Evolutionary conservation across 2,329 filamentous ascomycete species (phyloP), one percentile per base, ranked within the genome.

Genomic region (Zasmidium citrigriseum): DNA sequence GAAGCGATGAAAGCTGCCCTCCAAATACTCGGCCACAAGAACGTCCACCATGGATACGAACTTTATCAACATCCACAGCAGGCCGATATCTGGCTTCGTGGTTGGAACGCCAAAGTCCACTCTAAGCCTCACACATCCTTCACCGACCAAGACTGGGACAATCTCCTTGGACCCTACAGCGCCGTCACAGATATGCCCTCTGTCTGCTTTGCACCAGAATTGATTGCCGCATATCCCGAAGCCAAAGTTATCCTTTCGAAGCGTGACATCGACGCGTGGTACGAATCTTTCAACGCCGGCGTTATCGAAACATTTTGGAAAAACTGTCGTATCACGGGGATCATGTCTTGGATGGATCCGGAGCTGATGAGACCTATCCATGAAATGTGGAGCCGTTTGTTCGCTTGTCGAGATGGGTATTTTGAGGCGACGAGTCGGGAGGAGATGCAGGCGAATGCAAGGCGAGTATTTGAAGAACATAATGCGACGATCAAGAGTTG

Each of bases 211-310:
- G 54, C 53, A 1, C 38, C 52, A 23, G 63, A 64, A 29, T 49
- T 65, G 16, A 57, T 61, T 10, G 49, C 53, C 53, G 44, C 47
- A 21, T 57, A 52, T 18, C 54, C 54, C 1, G 41, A 57, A 11
- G 54, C 54, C 21, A 57, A 66, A 52, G 60, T 66, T 3, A 54
- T 66, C 16, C 44, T 65, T 11, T 85, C 85, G 47, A 83, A 88
- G 16, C 86, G 84, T 69, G 86, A 89, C 77, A 47, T 67, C 1
- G 65, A 71, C 2, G 23, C 49, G 0, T 74, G 72, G 70, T 65
- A 64, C 49, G 27, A 52, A n/a, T 52, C 27, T 22, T 22, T 52
- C 10, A n/a, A 18, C 27, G n/a, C 18, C 12, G 22, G 47, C 21
- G 21, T 55, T 29, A 23, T 34, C 18, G 46, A 21, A n/a, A 41